Evolutionary conservation across 495 filamentous ascomycete genomes (phyloP), one percentile per base, ranked within the genome.

Genomic region (Podospora sp.): DNA sequence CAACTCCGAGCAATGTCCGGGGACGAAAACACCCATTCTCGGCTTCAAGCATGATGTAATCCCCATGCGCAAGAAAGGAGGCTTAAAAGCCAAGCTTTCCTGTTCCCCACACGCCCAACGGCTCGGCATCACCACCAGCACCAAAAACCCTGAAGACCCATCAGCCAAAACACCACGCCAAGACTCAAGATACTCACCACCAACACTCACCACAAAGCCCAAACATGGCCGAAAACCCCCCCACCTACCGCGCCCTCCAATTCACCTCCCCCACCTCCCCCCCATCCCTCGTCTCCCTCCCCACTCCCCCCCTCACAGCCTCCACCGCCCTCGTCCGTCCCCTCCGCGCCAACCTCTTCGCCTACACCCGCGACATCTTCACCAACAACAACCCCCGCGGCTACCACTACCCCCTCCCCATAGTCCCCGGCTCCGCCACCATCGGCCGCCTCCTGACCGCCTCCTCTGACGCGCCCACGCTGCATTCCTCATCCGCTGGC

Each of bases 371-470:
- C 63, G 56, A 70, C 50, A 74, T 72, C 61, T 72, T 74, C 49
- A 69, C 68, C 0, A 63, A 67, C 11, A 70, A 70, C 40, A 74
- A 74, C 51, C 70, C 72, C 11, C 65, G 72, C 12, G 70, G 70
- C 2, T 70, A 74, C 58, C 69, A 70, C 56, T 74, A 71, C 46
- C 72, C 72, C 11, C 51, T 72, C 1, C 71, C 73, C 18, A 29
- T 75, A 14, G 65, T 73, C 16, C 73, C 73, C 3, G 71, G 71
- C 7, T 58, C 68, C 14, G 68, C 36, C 26, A 74, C 72, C 66
- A 76, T 87, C 65, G 84, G 75, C 6, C 83, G 81, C 55, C 67
- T 86, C 49, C 72, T 73, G 4, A 71, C 76, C 8, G 68, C 81
- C 6, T 80, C 82, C 2, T 65, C 81, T 1, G 83, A 87, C 68